A percentile compares a stretch with the other conserved stretches of the same genome.
Evolutionary conservation across 345 rosid genomes (phyloP).

Genomic region (Fremontodendron californicum): DNA sequence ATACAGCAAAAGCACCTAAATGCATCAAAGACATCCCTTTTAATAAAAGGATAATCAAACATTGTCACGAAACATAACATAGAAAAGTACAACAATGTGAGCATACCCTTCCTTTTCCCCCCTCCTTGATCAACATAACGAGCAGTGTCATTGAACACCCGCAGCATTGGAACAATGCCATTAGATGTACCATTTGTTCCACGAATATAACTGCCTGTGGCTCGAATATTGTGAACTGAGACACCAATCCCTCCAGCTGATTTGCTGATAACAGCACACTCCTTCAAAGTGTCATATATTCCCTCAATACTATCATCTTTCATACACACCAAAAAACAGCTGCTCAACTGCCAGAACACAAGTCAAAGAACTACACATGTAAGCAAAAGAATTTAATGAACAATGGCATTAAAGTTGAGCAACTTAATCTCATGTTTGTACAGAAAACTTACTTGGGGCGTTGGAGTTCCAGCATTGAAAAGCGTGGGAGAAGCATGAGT

Average conservation of each 20-base stretch:
- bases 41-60: not conserved
- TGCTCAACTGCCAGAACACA: constrained; percentile 59
- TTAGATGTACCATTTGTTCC: constrained; percentile 84
- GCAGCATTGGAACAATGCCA: constrained; percentile 79
- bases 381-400: not conserved
- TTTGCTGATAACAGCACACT: constrained; percentile 92
- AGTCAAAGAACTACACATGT: not conserved
- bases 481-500: constrained; percentile 97
- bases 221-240: constrained; percentile 76
- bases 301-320: constrained; percentile 93
- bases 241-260: constrained; percentile 96
- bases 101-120: constrained; percentile 73
- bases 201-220: constrained; percentile 74
- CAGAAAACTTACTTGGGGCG: constrained; percentile 56
- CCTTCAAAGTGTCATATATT: constrained; percentile 84
- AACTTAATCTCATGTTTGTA: not conserved
- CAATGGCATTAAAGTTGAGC: not conserved
- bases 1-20: constrained; percentile 82
- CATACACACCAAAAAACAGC: constrained; percentile 88
- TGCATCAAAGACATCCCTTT: not conserved
- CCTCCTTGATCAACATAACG: constrained; percentile 90
- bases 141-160: constrained; percentile 83
- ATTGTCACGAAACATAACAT: not conserved
- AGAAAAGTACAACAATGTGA: not conserved
- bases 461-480: constrained; percentile 89